A percentile compares a stretch with the other conserved stretches of the same genome.
Conservation (phyloP, 2,329 filamentous ascomycete genomes). For the Aspergillus phoenicis region DNA sequence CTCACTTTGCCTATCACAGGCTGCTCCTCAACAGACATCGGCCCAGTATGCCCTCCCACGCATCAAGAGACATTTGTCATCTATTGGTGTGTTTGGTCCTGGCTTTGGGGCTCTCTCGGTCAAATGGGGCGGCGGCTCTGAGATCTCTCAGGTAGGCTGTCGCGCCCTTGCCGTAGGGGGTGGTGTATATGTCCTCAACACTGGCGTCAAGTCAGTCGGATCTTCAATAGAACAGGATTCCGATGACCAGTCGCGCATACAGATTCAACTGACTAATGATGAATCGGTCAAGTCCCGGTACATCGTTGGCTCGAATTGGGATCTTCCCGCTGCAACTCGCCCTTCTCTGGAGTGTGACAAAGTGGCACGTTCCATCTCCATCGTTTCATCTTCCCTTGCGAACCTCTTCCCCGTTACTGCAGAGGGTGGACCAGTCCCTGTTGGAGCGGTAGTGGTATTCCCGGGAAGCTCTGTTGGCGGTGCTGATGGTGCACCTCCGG, state of each 20-base stretch:
- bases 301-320: slow-evolving; percentile 42
- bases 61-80: slow-evolving; percentile 78
- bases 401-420: slow-evolving; percentile 69
- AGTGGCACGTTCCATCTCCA: slow-evolving; percentile 64
- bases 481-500: slow-evolving; percentile 46
- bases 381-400: slow-evolving; percentile 68
- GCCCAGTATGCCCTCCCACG: slow-evolving; percentile 70
- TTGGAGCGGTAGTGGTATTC: slow-evolving; percentile 58
- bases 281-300: slow-evolving; percentile 41
- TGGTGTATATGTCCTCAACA: slow-evolving; percentile 82
- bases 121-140: slow-evolving; percentile 88
- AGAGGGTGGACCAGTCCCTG: slow-evolving; percentile 75
- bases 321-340: slow-evolving; percentile 33
- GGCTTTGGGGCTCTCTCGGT: slow-evolving; percentile 88
- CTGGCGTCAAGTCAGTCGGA: slow-evolving; percentile 56
- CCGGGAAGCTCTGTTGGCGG: slow-evolving; percentile 34
- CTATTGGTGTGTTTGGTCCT: slow-evolving; percentile 83
- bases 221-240: slow-evolving; percentile 14
- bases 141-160: slow-evolving; percentile 89
- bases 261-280: slow-evolving; percentile 39
- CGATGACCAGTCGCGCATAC: slow-evolving; percentile 25
- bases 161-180: slow-evolving; percentile 89
- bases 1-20: slow-evolving; percentile 74
- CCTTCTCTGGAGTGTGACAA: slow-evolving; percentile 34
- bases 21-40: slow-evolving; percentile 55